Evolutionary conservation across 2,329 filamentous ascomycete genomes (phyloP).

Genomic region (Venturia carpophila): DNA sequence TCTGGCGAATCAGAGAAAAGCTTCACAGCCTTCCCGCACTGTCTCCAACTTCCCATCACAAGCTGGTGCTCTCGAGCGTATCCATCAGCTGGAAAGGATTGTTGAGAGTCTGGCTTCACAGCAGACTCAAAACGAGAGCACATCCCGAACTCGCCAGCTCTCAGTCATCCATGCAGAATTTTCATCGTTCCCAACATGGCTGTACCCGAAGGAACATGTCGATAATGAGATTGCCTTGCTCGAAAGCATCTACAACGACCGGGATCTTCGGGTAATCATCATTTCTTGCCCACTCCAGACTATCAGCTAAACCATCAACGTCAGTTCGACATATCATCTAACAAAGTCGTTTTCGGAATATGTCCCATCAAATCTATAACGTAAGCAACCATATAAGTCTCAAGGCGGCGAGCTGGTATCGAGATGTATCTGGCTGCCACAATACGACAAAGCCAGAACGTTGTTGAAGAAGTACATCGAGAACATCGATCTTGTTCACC

Average conservation of each 20-base stretch:
- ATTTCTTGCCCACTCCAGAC: neutral
- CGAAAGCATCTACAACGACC: neutral
- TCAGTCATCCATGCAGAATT: neutral
- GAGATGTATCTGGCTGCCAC: too few species aligned
- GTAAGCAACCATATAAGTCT: too few species aligned
- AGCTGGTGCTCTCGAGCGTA: constrained; percentile 20
- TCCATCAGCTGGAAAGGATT: constrained; percentile 22
- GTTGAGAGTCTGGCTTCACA: constrained; percentile 11
- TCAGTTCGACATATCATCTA: too few species aligned
- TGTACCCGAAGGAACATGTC: neutral
- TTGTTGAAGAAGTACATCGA: too few species aligned
- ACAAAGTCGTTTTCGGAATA: too few species aligned
- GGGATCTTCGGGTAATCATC: neutral
- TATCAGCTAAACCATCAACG: too few species aligned
- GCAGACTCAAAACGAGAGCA: neutral
- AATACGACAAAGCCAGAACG: too few species aligned
- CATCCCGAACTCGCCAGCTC: neutral
- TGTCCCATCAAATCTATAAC: too few species aligned
- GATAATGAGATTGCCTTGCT: constrained; percentile 1
- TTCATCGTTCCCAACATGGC: neutral
- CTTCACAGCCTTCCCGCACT: neutral
- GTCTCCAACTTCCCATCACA: neutral
- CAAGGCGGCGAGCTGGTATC: too few species aligned
- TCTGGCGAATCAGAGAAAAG: constrained; percentile 21
- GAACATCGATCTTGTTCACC: too few species aligned